Evolutionary conservation across 2,329 filamentous ascomycete species (phyloP), one percentile per base, ranked within the genome.

Genomic region (Fusarium sp.): DNA sequence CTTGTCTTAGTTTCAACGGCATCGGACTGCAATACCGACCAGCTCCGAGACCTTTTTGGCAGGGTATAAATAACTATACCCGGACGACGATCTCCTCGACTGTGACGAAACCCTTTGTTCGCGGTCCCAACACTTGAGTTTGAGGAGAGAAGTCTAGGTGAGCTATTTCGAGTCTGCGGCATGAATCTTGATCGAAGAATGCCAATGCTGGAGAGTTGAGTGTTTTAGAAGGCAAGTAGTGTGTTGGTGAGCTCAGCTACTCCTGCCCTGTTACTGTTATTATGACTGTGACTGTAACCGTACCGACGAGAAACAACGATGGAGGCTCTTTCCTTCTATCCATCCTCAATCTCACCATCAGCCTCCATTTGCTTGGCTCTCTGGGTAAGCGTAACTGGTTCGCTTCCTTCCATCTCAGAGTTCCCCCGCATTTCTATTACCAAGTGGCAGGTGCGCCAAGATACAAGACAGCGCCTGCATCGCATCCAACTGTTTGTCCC

Each of bases 391-490:
- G 55, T 56, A 66, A 56, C 56, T 57, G 63, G 62, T n/a, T 66
- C 37, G n/a, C 43, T 49, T 41, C 54, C 42, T 65, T 54, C 51
- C 52, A 46, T 52, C 23, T 26, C 16, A 58, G 30, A 43, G 30
- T 51, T 58, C 62, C 67, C 67, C 67, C 62, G 62, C 57, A 63
- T 62, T 55, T 28, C 56, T n/a, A n/a, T 12, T 41, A 51, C 49
- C 34, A 37, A 37, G 34, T 37, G 10, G 34, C 18, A 37, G 34
- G 34, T 37, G 34, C 34, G 34, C 34, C 34, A 37, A 37, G 18
- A 37, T 37, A 11, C 58, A 49, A 56, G 48, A 48, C 41, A 18
- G 9, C 23, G 18, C 23, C 23, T 51, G 21, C 18, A 34, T 51
- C n/a, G 26, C n/a, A 41, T 41, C 23, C 6, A 42, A 19, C 30